Evolutionary conservation across 1,284 basidiomycete species (phyloP), one percentile per base, ranked within the genome.

Genomic region (Schizophyllum commune): DNA sequence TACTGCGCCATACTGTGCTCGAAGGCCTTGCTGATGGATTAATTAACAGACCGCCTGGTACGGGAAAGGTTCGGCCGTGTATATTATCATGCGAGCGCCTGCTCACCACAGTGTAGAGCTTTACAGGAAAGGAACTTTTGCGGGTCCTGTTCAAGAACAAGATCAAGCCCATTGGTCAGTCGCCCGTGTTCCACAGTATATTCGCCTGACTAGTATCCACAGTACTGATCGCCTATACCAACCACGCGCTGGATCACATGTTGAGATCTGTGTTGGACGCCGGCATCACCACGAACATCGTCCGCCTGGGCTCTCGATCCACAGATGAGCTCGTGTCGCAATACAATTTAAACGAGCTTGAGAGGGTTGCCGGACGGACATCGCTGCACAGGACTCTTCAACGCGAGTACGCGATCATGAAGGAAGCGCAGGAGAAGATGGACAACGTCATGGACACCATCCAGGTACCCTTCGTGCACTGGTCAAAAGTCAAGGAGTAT

Each of bases 231-330:
- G 85, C 86, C 0, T 88, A 84, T 70, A 91, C 89, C 0, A 91
- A 91, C 66, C 89, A 91, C 63, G 87, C 89, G 0, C 75, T 91
- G 0, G 88, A 91, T 63, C 85, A 90, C 62, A 80, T 90, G 70
- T 74, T 91, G 2, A 72, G 75, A 7, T 82, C 82, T 0, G 77
- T 89, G 2, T 73, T 89, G 1, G 83, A 90, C 63, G 80, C 79
- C 0, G 70, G 71, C 0, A 88, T 91, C 60, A 89, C 87, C 0
- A 71, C 73, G 0, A 78, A 82, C 51, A 77, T 91, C 22, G 81
- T 89, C 9, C 82, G 88, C 1, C 73, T 90, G 2, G 89, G 89
- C 0, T 78, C 82, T 19, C 77, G 83, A 7, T 80, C 83, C 6
- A 74, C 80, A 1, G 84, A 89, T 61, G 83, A 86, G 60, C 73